These are phyloP conservation scores for Leccinum fibrillosum DNA, from an alignment of 768 basidiomycete species.

Conservation along the genomic window DNA sequence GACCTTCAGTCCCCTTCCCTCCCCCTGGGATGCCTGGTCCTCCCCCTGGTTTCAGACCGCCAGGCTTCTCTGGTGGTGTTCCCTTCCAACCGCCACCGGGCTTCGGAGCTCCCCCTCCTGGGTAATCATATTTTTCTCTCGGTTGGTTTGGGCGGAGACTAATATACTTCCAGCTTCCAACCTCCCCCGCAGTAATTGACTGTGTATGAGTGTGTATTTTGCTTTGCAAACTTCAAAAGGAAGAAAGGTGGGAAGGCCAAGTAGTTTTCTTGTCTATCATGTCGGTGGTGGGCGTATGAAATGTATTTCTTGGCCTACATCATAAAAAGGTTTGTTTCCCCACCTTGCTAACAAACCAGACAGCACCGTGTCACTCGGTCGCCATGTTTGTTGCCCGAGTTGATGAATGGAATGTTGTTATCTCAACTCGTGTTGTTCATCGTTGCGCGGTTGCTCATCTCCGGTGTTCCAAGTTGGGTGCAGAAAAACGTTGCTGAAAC, in stretches of 20 bases:
- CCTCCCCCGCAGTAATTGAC: constrained; percentile 42
- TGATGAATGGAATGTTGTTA: constrained; percentile 21
- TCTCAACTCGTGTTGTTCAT: constrained; percentile 17
- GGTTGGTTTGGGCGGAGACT: constrained; percentile 3
- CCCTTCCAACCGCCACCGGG: constrained; percentile 80
- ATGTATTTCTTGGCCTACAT: constrained; percentile 25
- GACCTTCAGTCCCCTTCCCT: constrained; percentile 61
- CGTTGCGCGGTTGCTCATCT: constrained; percentile 22
- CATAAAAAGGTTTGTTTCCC: constrained; percentile 28
- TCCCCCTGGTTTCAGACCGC: constrained; percentile 82
- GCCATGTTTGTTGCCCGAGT: constrained; percentile 18
- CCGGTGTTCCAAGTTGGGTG: constrained; percentile 20
- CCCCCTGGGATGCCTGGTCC: constrained; percentile 53
- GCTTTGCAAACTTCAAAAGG: constrained; percentile 11
- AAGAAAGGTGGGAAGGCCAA: constrained; percentile 24
- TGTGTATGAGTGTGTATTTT: constrained; percentile 7
- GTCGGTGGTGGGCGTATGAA: constrained; percentile 17
- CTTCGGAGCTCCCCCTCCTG: constrained; percentile 78
- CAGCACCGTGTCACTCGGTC: constrained; percentile 20
- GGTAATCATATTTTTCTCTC: constrained; percentile 46
- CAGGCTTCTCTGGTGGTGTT: constrained; percentile 80
- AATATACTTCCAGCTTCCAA: constrained; percentile 38
- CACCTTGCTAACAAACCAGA: constrained; percentile 23
- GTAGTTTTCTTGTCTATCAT: constrained; percentile 23
- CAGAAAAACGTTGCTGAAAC: constrained; percentile 26